phyloP scores from a whole-genome alignment of 2,329 filamentous ascomycete species.

The Colletotrichum simmondsii region DNA sequence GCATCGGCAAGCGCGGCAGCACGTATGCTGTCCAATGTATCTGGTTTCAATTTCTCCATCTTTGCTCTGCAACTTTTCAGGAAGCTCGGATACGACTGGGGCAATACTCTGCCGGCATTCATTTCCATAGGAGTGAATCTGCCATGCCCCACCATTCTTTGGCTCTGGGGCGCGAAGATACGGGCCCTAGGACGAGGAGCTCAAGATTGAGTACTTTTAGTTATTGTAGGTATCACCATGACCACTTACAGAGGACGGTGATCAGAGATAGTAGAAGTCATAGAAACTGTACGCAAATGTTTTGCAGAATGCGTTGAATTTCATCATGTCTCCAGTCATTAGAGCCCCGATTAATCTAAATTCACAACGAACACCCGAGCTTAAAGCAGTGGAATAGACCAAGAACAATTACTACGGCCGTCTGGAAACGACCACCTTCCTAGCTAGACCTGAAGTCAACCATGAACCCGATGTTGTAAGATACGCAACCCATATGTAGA shows the following conservation, averaged over 20 bases:
- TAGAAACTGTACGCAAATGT: not conserved
- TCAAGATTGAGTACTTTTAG: not conserved
- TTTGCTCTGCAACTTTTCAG: conserved; percentile 56
- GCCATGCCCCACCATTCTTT: not conserved
- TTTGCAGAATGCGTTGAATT: not conserved
- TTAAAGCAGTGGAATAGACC: not conserved
- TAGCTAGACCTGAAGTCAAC: not conserved
- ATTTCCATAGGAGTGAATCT: conserved; percentile 39
- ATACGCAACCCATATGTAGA: not conserved
- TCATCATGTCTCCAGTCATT: not conserved
- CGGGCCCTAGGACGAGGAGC: not conserved
- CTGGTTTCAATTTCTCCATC: conserved; percentile 66
- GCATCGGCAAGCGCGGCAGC: conserved; percentile 60
- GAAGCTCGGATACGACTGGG: conserved; percentile 57
- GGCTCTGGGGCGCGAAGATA: conserved; percentile 3
- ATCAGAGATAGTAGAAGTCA: no score
- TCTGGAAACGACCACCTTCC: not conserved
- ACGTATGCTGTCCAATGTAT: conserved; percentile 62
- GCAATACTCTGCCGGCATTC: conserved; percentile 51
- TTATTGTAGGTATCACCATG: not conserved
- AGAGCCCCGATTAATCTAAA: not conserved
- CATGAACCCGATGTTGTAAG: not conserved
- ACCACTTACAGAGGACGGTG: no score
- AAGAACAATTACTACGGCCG: not conserved
- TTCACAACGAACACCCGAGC: not conserved